Evolutionary conservation across 108 stramenopile species (phyloP), one percentile per base, ranked within the genome.

Genomic region (Skeletonema menzelii): DNA sequence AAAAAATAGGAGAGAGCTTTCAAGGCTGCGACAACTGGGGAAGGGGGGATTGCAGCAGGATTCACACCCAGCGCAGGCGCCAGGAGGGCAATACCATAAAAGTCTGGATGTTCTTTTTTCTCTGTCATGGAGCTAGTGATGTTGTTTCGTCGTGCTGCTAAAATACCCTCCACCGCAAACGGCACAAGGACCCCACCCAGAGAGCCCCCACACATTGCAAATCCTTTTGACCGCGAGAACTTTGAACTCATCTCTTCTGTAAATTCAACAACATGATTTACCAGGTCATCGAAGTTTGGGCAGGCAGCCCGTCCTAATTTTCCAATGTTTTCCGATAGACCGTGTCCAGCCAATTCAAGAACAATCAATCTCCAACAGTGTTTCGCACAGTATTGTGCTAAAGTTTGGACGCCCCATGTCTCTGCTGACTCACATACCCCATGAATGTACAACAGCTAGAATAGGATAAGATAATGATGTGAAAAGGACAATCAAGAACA

Each of bases 371-470:
- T 37, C 58, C 84, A 79, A 5, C 26, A 8, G 30, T 59, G 27
- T 4, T 34, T 53, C n/a, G 58, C 35, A 17, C 71, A 55, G 24
- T 59, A 62, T 30, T 60, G 20, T 20, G 78, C 84, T 38, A 84
- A 42, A 7, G 63, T 30, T 70, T 84, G 82, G 8, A 85, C 81
- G n/a, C 68, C 69, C 73, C n/a, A 44, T 4, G 86, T 87, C 56
- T 87, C 84, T 19, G 76, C 70, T 24, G 83, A 84, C 65, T 84
- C 86, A 65, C 86, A 87, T 49, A 87, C 59, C 19, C 86, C 86
- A 37, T 79, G 86, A 70, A 84, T 55, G 35, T 59, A 82, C 12
- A 73, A 35, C 4, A 86, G 61, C 27, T 42, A 42, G 40, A 42
- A n/a, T n/a, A n/a, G n/a, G 40, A 42, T 42, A n/a, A 42, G 40